A percentile compares a stretch with the other conserved stretches of the same genome.
Conservation (phyloP, 768 basidiomycete genomes). For the Pleurotus sapidus region DNA sequence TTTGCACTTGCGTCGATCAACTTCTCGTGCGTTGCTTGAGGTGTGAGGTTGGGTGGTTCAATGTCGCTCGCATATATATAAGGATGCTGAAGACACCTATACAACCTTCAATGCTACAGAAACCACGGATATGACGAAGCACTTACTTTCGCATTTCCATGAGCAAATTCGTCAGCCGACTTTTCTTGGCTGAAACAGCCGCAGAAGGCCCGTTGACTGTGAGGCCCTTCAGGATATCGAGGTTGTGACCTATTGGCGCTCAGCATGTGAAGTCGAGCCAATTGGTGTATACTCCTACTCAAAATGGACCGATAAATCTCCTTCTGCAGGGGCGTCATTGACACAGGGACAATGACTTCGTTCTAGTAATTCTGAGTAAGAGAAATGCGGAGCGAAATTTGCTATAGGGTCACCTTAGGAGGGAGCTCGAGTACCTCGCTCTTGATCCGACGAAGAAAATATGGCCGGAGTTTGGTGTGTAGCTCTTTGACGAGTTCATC, state of each 20-base stretch:
- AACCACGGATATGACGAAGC: not conserved
- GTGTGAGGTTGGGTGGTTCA: conserved; percentile 62
- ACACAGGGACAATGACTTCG: conserved; percentile 89
- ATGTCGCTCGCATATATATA: conserved; percentile 81
- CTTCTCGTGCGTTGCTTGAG: conserved; percentile 67
- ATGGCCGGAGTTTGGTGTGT: conserved; percentile 77
- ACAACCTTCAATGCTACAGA: conserved; percentile 1
- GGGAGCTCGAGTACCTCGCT: conserved; percentile 91
- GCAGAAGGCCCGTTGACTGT: conserved; percentile 38
- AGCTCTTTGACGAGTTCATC: conserved; percentile 81
- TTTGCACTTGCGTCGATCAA: conserved; percentile 86
- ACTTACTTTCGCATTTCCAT: conserved; percentile 87
- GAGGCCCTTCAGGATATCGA: conserved; percentile 56
- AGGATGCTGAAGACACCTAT: conserved; percentile 87
- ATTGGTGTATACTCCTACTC: conserved; percentile 40
- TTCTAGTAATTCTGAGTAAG: conserved; percentile 43
- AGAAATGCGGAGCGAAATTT: no score
- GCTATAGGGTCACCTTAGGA: conserved; percentile 60
- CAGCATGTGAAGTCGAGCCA: conserved; percentile 1
- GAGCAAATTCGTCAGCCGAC: conserved; percentile 74
- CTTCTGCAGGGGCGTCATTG: conserved; percentile 83
- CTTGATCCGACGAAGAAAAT: conserved; percentile 93
- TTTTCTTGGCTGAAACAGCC: conserved; percentile 36
- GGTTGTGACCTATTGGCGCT: conserved; percentile 57
- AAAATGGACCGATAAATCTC: conserved; percentile 86